Conservation (phyloP, 305 asterid species). For the Fraxinus nigra region DNA sequence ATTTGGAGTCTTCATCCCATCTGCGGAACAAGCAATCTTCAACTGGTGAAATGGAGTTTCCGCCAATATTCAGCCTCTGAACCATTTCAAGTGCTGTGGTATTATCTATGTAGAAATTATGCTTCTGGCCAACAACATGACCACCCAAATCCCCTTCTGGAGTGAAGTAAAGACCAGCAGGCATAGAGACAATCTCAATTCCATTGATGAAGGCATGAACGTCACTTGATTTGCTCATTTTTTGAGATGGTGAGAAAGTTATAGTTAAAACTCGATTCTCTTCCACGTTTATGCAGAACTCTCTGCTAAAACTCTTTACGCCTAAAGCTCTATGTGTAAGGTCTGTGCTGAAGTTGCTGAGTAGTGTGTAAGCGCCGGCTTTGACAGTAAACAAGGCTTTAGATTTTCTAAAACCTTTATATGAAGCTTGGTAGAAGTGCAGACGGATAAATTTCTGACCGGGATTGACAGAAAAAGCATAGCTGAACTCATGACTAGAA, state of each 20-base stretch:
- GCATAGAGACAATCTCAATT: constrained; percentile 72
- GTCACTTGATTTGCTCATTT: constrained; percentile 28
- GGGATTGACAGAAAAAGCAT: constrained; percentile 38
- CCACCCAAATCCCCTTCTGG: constrained; percentile 49
- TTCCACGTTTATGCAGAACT: constrained; percentile 48
- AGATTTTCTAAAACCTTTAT: constrained; percentile 44
- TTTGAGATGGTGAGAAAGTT: constrained; percentile 50
- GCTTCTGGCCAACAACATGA: constrained; percentile 48
- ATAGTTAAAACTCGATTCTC: constrained; percentile 33
- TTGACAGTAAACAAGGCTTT: constrained; percentile 47
- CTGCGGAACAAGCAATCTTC: constrained; percentile 59
- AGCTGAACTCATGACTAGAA: constrained; percentile 48
- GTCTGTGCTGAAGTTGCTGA: constrained; percentile 51
- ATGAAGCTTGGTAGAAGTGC: constrained; percentile 55
- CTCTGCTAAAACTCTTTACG: constrained; percentile 40
- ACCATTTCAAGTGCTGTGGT: constrained; percentile 57
- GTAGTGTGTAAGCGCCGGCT: constrained; percentile 53
- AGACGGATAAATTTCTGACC: constrained; percentile 70
- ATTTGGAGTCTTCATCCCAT: constrained; percentile 51
- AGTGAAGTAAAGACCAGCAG: constrained; percentile 64
- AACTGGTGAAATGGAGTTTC: constrained; percentile 44
- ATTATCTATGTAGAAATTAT: constrained; percentile 51
- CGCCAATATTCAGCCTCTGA: constrained; percentile 57
- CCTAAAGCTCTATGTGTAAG: constrained; percentile 29
- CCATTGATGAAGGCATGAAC: constrained; percentile 63